Base-by-base conservation (phyloP, 164 flowering plant species). In the Paratinospora sagittata region DNA sequence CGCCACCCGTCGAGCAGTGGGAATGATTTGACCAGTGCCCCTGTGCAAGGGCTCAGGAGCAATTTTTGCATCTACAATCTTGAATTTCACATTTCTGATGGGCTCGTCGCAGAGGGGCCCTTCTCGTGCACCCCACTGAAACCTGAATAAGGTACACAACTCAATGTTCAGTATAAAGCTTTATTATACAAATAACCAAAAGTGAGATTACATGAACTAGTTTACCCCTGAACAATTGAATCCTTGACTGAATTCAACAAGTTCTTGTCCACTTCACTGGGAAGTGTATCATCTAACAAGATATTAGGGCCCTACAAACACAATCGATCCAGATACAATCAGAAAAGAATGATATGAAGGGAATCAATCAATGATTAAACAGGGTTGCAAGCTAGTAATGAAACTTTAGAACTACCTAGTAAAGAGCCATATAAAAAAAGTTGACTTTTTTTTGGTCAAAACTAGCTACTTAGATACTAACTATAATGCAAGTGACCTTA, bases 81-180 rank as follows among this genome's bases (percentile, higher is more conserved):
- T 93, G 84, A 96, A 96, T 79, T 96, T 91, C 6, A 91, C 98
- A 80, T 96, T 96, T 81, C 98, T 86, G 66, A 93, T 93, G 69
- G 98, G 99, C 76, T 93, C 99, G 75, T 96, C 99, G 80, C 99
- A 93, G 21, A 93, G 93, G 11, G 98, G 99, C 43, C 98, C 99
- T 83, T 96, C 99, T 71, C 97, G 84, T 58, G 99, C 98, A 71
- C 97, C 99, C 99, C 99, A 96, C 66, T 96, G 99, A 74, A 96
- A 96, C 76, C 99, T 93, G 86, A 34, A 13, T 58, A 72, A 1
- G 17, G 63, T 30, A 62, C 41, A 70, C 7, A n/a, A 68, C 26
- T 4, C 62, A 16, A 16, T 63, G 27, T 58, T n/a, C 39, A 34
- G 67, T 16, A 68, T 34, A 23, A 30, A 70, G 3, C 12, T 55